Conservation (phyloP, 768 basidiomycete species). For the Hygrocybe coccinea region DNA sequence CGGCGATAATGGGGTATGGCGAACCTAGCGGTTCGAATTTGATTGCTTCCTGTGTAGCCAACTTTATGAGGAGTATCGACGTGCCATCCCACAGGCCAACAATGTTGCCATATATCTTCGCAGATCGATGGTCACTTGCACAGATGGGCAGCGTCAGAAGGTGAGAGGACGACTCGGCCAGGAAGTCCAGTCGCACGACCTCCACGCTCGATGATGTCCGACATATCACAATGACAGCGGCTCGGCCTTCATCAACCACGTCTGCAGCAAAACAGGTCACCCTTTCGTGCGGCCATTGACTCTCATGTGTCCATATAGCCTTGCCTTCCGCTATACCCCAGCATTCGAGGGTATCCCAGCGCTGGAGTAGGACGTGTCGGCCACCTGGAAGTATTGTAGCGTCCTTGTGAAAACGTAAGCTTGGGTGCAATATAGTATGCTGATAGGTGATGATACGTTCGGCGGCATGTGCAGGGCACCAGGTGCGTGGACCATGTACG, state of each 20-base stretch:
- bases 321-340: constrained; percentile 3
- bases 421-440: not conserved
- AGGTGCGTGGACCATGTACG: no score
- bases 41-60: no score
- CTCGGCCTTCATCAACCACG: not conserved
- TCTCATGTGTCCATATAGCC: not conserved
- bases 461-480: not conserved
- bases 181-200: no score
- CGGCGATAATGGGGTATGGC: no score
- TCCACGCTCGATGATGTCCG: not conserved
- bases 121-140: no score
- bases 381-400: constrained; percentile 9
- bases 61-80: no score
- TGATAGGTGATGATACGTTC: not conserved
- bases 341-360: constrained; percentile 1
- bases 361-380: constrained; percentile 5
- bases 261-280: not conserved
- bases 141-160: no score
- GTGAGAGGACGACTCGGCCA: no score
- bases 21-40: no score
- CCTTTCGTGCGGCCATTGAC: not conserved
- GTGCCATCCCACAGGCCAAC: no score
- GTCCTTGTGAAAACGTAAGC: not conserved
- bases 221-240: not conserved
- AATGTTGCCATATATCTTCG: no score